Evolutionary conservation across 1,284 basidiomycete genomes (phyloP).

Genomic region (Leccinum pachyderme): DNA sequence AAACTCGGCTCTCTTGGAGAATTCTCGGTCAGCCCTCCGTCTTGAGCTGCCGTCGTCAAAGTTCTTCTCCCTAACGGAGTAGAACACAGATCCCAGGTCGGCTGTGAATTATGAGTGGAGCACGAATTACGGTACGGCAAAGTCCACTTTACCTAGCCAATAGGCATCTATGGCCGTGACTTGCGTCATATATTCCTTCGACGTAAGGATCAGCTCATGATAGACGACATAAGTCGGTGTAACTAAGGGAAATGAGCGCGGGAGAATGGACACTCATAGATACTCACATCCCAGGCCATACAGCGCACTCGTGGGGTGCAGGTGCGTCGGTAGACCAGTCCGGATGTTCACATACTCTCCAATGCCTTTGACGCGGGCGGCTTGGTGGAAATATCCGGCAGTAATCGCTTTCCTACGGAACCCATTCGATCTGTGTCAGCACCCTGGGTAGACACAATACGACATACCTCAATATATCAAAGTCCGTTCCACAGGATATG

Average conservation of each 20-base stretch:
- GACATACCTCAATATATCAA: constrained; percentile 83
- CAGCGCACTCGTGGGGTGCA: constrained; percentile 95
- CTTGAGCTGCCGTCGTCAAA: constrained; percentile 82
- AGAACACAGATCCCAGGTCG: constrained; percentile 92
- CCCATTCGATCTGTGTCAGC: not conserved
- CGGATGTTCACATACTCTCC: constrained; percentile 98
- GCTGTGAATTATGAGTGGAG: constrained; percentile 45
- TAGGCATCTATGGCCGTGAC: constrained; percentile 94
- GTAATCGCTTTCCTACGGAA: constrained; percentile 87
- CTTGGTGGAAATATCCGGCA: constrained; percentile 99
- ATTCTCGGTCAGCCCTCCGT: constrained; percentile 79
- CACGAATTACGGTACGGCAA: not conserved
- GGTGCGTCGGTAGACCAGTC: constrained; percentile 88
- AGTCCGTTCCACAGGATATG: constrained; percentile 91
- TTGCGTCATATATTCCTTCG: constrained; percentile 96
- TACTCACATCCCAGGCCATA: constrained; percentile 92
- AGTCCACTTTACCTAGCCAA: constrained; percentile 74
- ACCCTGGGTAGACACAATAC: not conserved
- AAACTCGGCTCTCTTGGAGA: constrained; percentile 85
- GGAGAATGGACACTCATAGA: not conserved
- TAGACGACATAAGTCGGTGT: constrained; percentile 97
- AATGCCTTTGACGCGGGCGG: constrained; percentile 96
- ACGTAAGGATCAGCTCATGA: constrained; percentile 93
- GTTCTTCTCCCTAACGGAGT: constrained; percentile 92
- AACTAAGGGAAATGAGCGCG: constrained; percentile 47